Conservation (phyloP, 352 stramenopile species). For the Globisporangium iwayamae region DNA sequence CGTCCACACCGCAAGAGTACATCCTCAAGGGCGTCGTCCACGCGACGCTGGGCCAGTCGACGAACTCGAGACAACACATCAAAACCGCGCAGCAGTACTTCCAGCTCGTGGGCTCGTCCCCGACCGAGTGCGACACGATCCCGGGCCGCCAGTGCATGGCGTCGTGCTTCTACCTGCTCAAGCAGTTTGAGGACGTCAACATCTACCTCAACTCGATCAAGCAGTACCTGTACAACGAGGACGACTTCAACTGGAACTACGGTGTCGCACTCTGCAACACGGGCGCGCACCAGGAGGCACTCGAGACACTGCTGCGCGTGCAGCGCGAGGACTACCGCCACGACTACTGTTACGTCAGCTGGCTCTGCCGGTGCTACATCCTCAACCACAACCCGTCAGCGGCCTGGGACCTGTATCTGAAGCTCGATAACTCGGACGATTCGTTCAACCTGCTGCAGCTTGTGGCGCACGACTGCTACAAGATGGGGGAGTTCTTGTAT, state of each 20-base stretch:
- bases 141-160: conserved; percentile 96
- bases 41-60: conserved; percentile 87
- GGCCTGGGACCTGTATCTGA: conserved; percentile 96
- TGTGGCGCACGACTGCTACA: conserved; percentile 97
- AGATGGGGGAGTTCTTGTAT: conserved; percentile 95
- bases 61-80: conserved; percentile 87
- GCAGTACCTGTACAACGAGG: conserved; percentile 94
- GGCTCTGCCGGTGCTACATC: conserved; percentile 92
- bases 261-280: conserved; percentile 91
- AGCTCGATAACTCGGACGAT: conserved; percentile 94
- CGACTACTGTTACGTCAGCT: conserved; percentile 92
- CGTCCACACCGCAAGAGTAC: conserved; percentile 92
- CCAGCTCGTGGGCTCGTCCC: conserved; percentile 91
- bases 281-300: conserved; percentile 90
- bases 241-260: conserved; percentile 99
- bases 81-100: conserved; percentile 94
- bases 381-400: conserved; percentile 92
- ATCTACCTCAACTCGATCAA: conserved; percentile 97
- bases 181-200: conserved; percentile 96
- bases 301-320: conserved; percentile 92
- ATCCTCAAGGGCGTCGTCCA: conserved; percentile 91
- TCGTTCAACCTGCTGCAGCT: conserved; percentile 95
- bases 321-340: conserved; percentile 90
- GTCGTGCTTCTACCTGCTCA: conserved; percentile 95
- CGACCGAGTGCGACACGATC: conserved; percentile 96